Evolutionary conservation across 768 basidiomycete genomes (phyloP).

Genomic region (Grammothele lineata): DNA sequence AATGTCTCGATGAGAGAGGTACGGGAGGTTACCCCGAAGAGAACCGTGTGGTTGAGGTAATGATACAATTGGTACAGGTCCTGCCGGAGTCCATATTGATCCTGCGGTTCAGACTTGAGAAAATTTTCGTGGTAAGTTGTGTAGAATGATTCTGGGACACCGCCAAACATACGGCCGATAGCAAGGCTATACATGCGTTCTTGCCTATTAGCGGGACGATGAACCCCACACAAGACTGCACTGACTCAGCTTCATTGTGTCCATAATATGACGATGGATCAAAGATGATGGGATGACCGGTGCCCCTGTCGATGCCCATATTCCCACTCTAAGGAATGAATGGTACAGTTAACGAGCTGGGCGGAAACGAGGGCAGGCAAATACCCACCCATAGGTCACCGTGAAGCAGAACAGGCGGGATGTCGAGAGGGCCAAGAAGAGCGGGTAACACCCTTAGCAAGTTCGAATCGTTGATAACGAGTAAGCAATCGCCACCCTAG

Average conservation of each 20-base stretch:
- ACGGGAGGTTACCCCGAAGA: constrained; percentile 62
- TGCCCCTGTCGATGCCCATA: constrained; percentile 51
- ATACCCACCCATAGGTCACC: constrained; percentile 82
- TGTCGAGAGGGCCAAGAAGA: constrained; percentile 51
- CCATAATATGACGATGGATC: constrained; percentile 80
- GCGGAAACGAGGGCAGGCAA: too few species aligned
- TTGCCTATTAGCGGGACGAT: background rate
- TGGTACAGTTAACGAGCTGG: too few species aligned
- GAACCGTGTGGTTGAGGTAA: constrained; percentile 74
- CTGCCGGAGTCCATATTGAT: constrained; percentile 58
- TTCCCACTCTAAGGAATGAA: constrained; percentile 80
- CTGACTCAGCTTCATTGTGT: constrained; percentile 80
- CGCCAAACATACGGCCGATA: constrained; percentile 78
- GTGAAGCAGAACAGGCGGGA: constrained; percentile 69
- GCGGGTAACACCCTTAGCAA: constrained; percentile 70
- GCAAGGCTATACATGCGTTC: constrained; percentile 50
- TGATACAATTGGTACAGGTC: constrained; percentile 80
- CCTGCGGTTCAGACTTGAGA: constrained; percentile 61
- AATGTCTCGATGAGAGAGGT: background rate
- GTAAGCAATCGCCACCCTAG: background rate
- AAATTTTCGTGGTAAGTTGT: constrained; percentile 56
- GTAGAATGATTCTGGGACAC: constrained; percentile 62
- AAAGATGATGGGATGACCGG: constrained; percentile 62
- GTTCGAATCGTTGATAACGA: too few species aligned
- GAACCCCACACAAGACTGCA: constrained; percentile 5